Evolutionary conservation across 441 rosid species (phyloP), one percentile per base, ranked within the genome.

Genomic region (Eruca vesicaria): DNA sequence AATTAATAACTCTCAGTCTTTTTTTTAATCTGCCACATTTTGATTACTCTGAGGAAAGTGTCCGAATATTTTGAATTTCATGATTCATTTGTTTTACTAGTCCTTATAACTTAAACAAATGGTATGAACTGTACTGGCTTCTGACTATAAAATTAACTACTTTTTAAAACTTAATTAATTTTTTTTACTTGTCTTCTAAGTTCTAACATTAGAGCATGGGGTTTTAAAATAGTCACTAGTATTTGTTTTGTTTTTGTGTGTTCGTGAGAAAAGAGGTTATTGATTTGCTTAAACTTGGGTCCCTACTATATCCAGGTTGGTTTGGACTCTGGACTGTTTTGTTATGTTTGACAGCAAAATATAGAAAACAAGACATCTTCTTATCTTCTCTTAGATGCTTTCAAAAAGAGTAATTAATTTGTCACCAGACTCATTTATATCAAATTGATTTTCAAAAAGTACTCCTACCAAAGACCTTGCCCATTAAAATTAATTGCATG

Each of bases 291-390:
- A 75, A 72, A 38, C 69, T 72, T 72, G 77, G 81, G 81, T 66
- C 65, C 73, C 81, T 78, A 62, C 74, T 72, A 78, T 78, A 78
- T 72, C 81, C 70, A 72, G 77, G 81, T 78, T 78, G 77, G 81
- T 71, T 45, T 45, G 52, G 52, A 45, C 52, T 45, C 19, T 45
- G 52, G 52, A 45, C 19, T 45, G n/a, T 45, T 45, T 16, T 45
- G 53, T 15, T 48, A 18, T 50, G 56, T 50, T 50, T 50, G 56
- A 50, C 56, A 50, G 6, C 56, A 50, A 50, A 50, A 21, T 7
- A 50, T 50, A 8, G 56, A 50, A 16, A 16, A 16, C 56, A 50
- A 50, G 56, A 50, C 21, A 50, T 50, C 16, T 50, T 50, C 16
- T 50, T 50, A 7, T 50, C 7, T 50, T 50, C 56, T 50, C 56